Evolutionary conservation across 768 basidiomycete genomes (phyloP), one percentile per base, ranked within the genome.

Genomic region (Mycena latifolia): DNA sequence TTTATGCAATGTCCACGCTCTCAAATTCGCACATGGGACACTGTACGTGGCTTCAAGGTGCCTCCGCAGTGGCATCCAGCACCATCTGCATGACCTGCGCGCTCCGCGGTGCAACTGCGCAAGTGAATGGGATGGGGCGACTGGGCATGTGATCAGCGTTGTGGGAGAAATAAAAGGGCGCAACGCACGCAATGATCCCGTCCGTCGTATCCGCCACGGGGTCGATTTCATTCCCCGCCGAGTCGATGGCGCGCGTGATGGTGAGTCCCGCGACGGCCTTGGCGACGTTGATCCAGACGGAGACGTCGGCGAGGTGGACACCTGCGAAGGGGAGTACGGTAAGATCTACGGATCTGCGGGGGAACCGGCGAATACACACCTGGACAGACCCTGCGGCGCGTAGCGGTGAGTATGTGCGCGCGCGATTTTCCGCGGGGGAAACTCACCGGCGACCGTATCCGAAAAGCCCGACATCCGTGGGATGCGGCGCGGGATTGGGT

Each of bases 391-490:
- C 65, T 61, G 60, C 10, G 17, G 20, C n/a, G n/a, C n/a, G n/a
- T n/a, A 35, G 20, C 8, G 3, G 22, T 22, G 17, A 37, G 37
- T 8, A 28, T 24, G 35, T 53, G 39, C 31, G 31, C 31, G 3
- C 12, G 11, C 1, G 48, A 14, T 12, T 24, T 28, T 4, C 5
- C 3, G 10, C 2, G 29, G 28, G 27, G 17, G n/a, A 20, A 31
- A 10, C 69, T 31, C 51, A 68, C 66, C 74, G 65, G 7, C 73
- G 46, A 18, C 77, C 78, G 50, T 73, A 79, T 0, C 78, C 78
- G 52, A 79, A 79, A 9, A 71, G 33, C 25, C 72, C 72, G 5
- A 71, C 59, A 24, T 66, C 66, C 18, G 41, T 54, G 20, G 73
- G 74, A 25, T 70, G 62, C 29, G 71, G 64, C 61, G 71, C 63